A percentile compares a stretch with the other conserved stretches of the same genome.
Conservation (phyloP, 2,329 filamentous ascomycete genomes). For the Orbilia javanica region DNA sequence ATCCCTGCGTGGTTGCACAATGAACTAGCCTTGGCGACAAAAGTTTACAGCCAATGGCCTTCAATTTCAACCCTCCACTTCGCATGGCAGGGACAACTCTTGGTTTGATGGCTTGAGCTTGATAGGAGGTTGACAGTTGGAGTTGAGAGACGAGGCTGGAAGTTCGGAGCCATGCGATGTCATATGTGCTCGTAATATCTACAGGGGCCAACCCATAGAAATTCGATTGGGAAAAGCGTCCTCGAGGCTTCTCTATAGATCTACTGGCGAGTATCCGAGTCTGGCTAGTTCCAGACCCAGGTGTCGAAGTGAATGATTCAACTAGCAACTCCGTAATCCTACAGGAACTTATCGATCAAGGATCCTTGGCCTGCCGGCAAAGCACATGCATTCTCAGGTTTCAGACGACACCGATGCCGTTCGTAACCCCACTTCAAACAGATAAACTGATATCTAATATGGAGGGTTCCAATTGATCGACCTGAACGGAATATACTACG, state of each 20-base stretch:
- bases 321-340: neutral
- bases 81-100: neutral
- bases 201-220: neutral
- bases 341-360: neutral
- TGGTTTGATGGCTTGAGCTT: neutral
- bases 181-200: neutral
- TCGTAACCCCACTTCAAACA: neutral
- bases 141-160: neutral
- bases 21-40: neutral
- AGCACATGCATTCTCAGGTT: neutral
- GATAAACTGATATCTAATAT: neutral
- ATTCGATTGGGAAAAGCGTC: neutral
- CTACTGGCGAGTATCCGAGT: neutral
- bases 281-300: neutral
- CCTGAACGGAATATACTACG: constrained; percentile 18
- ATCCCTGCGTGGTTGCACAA: neutral
- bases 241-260: too few species aligned
- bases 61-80: neutral
- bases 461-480: neutral
- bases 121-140: neutral
- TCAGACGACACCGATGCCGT: neutral
- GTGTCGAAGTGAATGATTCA: neutral
- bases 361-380: neutral
- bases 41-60: neutral
- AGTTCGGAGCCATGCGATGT: neutral